phyloP scores from a whole-genome alignment of 2,329 filamentous ascomycete genomes.

The Gaeumannomyces tritici region DNA sequence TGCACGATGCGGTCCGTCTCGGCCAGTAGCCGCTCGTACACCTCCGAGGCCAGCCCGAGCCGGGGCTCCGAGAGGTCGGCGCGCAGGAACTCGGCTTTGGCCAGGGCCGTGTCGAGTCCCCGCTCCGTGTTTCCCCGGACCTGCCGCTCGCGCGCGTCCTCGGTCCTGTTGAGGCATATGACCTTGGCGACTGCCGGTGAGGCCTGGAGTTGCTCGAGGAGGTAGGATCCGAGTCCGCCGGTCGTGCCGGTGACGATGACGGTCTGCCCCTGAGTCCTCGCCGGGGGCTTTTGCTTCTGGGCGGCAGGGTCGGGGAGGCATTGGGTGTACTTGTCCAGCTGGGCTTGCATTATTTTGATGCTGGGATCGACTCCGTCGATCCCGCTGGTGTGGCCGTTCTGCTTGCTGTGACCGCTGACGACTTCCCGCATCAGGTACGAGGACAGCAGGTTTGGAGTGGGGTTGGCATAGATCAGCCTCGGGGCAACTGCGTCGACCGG shows the following conservation, averaged over 20 bases:
- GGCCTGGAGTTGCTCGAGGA: constrained; percentile 27
- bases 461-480: constrained; percentile 28
- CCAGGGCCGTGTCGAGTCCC: constrained; percentile 24
- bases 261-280: constrained; percentile 23
- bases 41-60: constrained; percentile 34
- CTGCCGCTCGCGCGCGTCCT: constrained; percentile 31
- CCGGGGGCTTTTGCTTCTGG: constrained; percentile 14
- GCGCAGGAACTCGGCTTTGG: constrained; percentile 35
- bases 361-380: constrained; percentile 8
- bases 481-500: constrained; percentile 24
- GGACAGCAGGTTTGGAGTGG: constrained; percentile 23
- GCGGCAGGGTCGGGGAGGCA: constrained; percentile 14
- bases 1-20: constrained; percentile 38
- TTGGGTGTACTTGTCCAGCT: constrained; percentile 24
- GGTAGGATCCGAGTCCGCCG: constrained; percentile 36
- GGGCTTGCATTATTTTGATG: constrained; percentile 19
- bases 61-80: constrained; percentile 34
- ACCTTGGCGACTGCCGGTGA: constrained; percentile 27
- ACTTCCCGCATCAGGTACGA: constrained; percentile 15
- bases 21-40: constrained; percentile 24
- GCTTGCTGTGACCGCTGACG: constrained; percentile 13
- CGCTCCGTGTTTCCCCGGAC: constrained; percentile 22
- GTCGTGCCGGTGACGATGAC: constrained; percentile 39
- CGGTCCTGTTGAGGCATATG: constrained; percentile 37
- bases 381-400: constrained; percentile 6